phyloP scores from a whole-genome alignment of 352 stramenopile genomes.

The Phytophthora melonis region DNA sequence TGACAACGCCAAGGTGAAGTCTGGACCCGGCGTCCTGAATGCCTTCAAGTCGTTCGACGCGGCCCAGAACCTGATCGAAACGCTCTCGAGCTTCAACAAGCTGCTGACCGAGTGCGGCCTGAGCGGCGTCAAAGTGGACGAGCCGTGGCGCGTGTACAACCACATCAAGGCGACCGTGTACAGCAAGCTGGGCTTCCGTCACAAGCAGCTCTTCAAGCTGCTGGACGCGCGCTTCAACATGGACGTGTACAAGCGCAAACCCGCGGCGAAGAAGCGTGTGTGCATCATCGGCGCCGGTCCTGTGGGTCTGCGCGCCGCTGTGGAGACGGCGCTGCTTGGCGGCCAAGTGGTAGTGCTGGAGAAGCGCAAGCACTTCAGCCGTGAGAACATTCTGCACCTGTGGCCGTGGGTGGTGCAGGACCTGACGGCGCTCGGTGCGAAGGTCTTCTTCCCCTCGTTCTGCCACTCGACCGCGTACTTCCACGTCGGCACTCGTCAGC shows the following conservation, averaged over 20 bases:
- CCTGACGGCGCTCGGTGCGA: conserved; percentile 79
- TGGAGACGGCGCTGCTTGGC: conserved; percentile 78
- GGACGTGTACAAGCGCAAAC: conserved; percentile 67
- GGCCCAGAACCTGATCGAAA: conserved; percentile 70
- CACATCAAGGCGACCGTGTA: conserved; percentile 69
- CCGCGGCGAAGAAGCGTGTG: conserved; percentile 72
- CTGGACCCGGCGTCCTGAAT: conserved; percentile 52
- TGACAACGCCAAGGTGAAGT: conserved; percentile 51
- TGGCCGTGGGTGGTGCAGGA: conserved; percentile 89
- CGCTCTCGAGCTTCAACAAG: conserved; percentile 62
- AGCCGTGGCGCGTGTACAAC: conserved; percentile 72
- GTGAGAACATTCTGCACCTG: conserved; percentile 87
- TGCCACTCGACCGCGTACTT: conserved; percentile 88
- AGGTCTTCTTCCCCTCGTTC: conserved; percentile 85
- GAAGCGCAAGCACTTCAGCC: conserved; percentile 84
- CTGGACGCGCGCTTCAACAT: conserved; percentile 63
- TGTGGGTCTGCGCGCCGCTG: conserved; percentile 74
- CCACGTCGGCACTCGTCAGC: conserved; percentile 86
- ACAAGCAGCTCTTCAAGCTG: conserved; percentile 83
- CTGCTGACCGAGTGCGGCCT: conserved; percentile 65
- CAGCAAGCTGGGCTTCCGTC: conserved; percentile 72
- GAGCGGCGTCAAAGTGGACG: conserved; percentile 56
- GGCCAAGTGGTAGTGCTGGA: conserved; percentile 81
- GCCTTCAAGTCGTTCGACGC: conserved; percentile 73
- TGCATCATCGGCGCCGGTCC: conserved; percentile 82